phyloP scores from a whole-genome alignment of 1,284 basidiomycete species.

The Stereum hirsutum region DNA sequence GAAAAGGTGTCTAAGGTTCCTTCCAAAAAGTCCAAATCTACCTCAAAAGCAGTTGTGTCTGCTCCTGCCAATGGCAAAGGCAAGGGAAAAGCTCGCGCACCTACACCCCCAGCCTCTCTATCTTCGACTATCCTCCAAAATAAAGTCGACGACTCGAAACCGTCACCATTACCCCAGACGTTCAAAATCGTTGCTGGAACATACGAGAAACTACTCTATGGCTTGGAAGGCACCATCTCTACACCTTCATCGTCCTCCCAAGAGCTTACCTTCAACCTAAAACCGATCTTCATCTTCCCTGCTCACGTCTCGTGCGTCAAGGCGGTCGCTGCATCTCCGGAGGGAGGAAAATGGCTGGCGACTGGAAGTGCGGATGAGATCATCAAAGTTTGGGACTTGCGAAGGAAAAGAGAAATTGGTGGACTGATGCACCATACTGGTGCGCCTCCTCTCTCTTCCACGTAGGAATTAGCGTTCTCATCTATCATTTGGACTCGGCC shows the following conservation, averaged over 20 bases:
- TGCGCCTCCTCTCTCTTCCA: constrained; percentile 24
- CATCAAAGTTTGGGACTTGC: constrained; percentile 95
- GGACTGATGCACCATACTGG: constrained; percentile 90
- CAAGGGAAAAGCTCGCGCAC: no score
- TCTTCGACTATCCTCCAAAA: no score
- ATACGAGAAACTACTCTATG: constrained; percentile 94
- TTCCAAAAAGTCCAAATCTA: no score
- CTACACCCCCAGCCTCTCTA: no score
- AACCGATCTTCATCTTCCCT: constrained; percentile 92
- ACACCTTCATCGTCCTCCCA: constrained; percentile 13
- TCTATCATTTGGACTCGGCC: constrained; percentile 1
- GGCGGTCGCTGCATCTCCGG: constrained; percentile 77
- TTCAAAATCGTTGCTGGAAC: constrained; percentile 89
- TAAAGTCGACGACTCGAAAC: no score
- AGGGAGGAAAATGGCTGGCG: constrained; percentile 91
- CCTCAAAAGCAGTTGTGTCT: no score
- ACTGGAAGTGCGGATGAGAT: constrained; percentile 94
- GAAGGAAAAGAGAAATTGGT: constrained; percentile 86
- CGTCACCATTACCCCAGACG: constrained; percentile 32
- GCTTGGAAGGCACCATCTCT: constrained; percentile 64
- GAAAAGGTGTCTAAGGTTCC: no score
- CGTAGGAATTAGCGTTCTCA: background rate
- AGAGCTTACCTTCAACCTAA: constrained; percentile 39
- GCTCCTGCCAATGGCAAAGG: no score
- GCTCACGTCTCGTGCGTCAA: constrained; percentile 93